Evolutionary conservation across 75 land plant genomes (phyloP), one percentile per base, ranked within the genome.

Genomic region (Selaginella tamariscina): DNA sequence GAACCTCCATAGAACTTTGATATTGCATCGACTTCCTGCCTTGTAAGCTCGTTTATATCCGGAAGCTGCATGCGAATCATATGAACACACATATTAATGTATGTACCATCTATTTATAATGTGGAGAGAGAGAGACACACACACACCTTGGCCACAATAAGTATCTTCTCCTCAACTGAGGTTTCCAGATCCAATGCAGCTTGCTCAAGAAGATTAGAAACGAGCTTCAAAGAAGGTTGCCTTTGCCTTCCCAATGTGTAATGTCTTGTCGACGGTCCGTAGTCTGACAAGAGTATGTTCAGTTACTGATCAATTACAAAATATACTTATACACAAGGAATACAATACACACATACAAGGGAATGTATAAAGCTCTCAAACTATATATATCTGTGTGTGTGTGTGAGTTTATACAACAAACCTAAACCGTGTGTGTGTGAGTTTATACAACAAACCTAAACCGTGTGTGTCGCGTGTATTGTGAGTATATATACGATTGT

Each of bases 11-110:
- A 86, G 49, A 71, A 55, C 70, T 74, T 75, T 23, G 88, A 84
- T 24, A 93, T 84, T 68, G 86, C 90, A 72, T 93, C 98, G 60
- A 93, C 98, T 65, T 93, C 98, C 27, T 88, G 94, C 30, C 98
- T 83, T 54, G 98, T 86, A 27, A 93, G 78, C 70, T 93, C 98
- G 76, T 93, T 93, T 31, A 93, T 81, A 72, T 93, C 88, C 74
- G 78, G 87, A 56, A 93, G 80, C 98, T 93, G 69, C 27, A 77
- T n/a, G n/a, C n/a, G n/a, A n/a, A n/a, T n/a, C n/a, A n/a, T n/a
- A n/a, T 75, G 57, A 24, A 54, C 13, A 74, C 65, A 27, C 24
- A 70, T 39, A 31, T 33, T 29, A n/a, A n/a, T n/a, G 57, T n/a
- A 64, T 0, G 18, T 27, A 13, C 2, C 56, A 27, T 2, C 64